phyloP scores from a whole-genome alignment of 2,329 filamentous ascomycete genomes.

The Pleurostoma richardsiae region DNA sequence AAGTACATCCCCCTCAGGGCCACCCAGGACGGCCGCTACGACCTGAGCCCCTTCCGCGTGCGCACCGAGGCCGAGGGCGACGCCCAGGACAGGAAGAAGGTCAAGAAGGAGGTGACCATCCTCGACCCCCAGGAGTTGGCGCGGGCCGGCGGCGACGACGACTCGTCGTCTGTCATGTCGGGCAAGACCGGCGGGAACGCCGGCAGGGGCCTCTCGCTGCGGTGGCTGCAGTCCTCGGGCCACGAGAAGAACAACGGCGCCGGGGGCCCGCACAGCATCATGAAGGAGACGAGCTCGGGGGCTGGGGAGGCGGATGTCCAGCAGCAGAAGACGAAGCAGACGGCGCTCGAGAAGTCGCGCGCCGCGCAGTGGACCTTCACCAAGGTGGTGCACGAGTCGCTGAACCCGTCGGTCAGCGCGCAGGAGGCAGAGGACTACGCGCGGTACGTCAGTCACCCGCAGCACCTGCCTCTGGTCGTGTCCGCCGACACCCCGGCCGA shows the following conservation, averaged over 20 bases:
- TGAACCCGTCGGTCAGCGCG: slow-evolving; percentile 75
- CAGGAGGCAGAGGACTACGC: slow-evolving; percentile 82
- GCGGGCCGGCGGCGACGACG: slow-evolving; percentile 29
- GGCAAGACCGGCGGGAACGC: slow-evolving; percentile 28
- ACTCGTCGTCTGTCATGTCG: slow-evolving; percentile 29
- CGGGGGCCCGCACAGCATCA: slow-evolving; percentile 40
- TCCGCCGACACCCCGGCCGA: slow-evolving; percentile 59
- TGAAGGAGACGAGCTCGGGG: slow-evolving; percentile 40
- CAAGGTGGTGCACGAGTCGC: slow-evolving; percentile 77
- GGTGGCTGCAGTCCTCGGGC: slow-evolving; percentile 52
- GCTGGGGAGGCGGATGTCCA: slow-evolving; percentile 14
- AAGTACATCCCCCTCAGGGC: slow-evolving; percentile 75
- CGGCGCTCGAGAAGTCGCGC: slow-evolving; percentile 68
- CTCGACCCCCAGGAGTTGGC: slow-evolving; percentile 49
- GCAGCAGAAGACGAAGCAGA: slow-evolving; percentile 44
- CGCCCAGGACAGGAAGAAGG: slow-evolving; percentile 54
- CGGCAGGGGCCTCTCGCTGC: slow-evolving; percentile 46
- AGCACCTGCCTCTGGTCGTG: slow-evolving; percentile 79
- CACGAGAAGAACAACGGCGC: slow-evolving; percentile 21
- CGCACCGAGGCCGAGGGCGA: slow-evolving; percentile 61
- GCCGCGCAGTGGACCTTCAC: slow-evolving; percentile 85
- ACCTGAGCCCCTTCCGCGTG: slow-evolving; percentile 83
- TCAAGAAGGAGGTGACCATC: slow-evolving; percentile 66
- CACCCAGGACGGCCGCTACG: slow-evolving; percentile 68
- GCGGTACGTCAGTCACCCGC: slow-evolving; percentile 82